These are phyloP conservation scores for Phialophora chinensis DNA, from an alignment of 2,329 filamentous ascomycete species.

Conservation along the genomic window DNA sequence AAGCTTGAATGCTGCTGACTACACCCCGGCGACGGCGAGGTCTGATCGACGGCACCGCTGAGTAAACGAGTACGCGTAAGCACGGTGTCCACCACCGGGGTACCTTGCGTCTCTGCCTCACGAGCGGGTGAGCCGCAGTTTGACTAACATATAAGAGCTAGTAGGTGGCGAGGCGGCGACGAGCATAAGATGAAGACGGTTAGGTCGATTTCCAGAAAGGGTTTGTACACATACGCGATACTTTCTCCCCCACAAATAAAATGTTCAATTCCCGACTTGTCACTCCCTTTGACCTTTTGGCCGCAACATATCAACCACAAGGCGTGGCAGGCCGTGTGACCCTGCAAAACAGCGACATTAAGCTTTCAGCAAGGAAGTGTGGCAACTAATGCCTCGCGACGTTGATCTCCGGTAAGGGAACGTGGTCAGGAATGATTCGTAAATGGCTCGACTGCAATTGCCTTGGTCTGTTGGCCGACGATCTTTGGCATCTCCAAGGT, in stretches of 20 bases:
- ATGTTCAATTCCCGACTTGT: background rate
- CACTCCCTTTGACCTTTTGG: background rate
- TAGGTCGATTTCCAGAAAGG: background rate
- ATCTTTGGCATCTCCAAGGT: too few species aligned
- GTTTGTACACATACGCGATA: background rate
- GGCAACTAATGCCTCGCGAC: background rate
- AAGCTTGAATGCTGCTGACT: constrained; percentile 18
- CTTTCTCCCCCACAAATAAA: background rate
- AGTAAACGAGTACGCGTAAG: constrained; percentile 1
- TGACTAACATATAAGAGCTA: background rate
- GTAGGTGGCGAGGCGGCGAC: background rate
- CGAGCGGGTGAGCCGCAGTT: background rate
- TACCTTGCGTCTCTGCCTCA: background rate
- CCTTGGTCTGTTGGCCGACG: background rate
- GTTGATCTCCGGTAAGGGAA: background rate
- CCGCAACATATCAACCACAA: background rate
- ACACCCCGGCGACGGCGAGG: background rate
- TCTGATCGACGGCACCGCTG: background rate
- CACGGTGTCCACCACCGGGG: background rate
- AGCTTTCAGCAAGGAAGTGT: background rate
- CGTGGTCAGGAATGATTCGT: background rate
- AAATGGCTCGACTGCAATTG: background rate
- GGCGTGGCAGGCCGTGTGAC: background rate
- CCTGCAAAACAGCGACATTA: background rate
- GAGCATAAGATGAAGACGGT: background rate